Evolutionary conservation across 2,329 filamentous ascomycete genomes (phyloP), one percentile per base, ranked within the genome.

Genomic region (Scedosporium aurantiacum): DNA sequence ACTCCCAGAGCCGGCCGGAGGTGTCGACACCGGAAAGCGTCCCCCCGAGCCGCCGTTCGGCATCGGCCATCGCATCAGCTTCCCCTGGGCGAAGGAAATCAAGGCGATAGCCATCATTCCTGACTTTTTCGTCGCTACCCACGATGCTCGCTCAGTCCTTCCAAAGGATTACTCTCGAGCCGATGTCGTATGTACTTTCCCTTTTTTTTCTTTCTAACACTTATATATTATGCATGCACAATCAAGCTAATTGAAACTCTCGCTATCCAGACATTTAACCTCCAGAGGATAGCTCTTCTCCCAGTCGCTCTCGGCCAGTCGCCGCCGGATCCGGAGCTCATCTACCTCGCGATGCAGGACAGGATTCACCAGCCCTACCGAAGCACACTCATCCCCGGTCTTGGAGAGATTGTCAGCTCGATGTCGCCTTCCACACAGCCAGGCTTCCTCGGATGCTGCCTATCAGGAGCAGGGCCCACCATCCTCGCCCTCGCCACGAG

Each of bases 281-380:
- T 97, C 68, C 94, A 97, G 76, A 84, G 94, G 66, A 90, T 96
- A 72, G 92, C 93, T 2, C 82, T 99, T 58, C 82, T 99, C 12
- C 92, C 93, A 37, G 90, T 91, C 10, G 92, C 92, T 1, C 82
- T 99, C 55, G 91, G 92, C 65, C 87, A 91, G 72, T 93, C 89
- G 6, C 93, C 94, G 8, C 93, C 92, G 1, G 89, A 97, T 70
- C 88, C 94, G 23, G 88, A 95, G 68, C 88, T 96, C 74, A 99
- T 99, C 72, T 95, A 95, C 77, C 86, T 95, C 57, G 93, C 92
- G 56, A 99, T 99, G 94, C 94, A 97, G 76, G 94, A 99, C 78
- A 96, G 92, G 76, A 85, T 99, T 64, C 94, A 99, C 77, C 94
- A 99, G 75, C 94, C 91, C 52, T 97, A 99, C 78, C 88, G 94